These are phyloP conservation scores for Trichoderma atrobrunneum DNA, from an alignment of 2,329 filamentous ascomycete genomes.

Conservation along the genomic window DNA sequence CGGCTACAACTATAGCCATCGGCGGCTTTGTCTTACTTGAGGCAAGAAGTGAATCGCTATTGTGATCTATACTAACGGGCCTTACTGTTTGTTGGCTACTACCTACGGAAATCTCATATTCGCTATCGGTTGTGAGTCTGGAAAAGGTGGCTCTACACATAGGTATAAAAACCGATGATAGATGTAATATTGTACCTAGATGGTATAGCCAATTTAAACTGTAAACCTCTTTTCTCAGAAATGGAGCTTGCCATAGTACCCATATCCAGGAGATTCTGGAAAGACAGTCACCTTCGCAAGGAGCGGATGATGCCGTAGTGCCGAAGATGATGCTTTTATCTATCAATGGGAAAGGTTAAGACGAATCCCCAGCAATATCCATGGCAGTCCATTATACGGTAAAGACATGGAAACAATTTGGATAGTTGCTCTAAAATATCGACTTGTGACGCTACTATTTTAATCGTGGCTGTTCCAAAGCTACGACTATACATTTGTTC, in stretches of 20 bases:
- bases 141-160: not conserved
- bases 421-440: not conserved
- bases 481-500: not conserved
- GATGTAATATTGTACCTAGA: not conserved
- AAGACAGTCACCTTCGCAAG: not conserved
- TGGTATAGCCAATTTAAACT: not conserved
- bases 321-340: not conserved
- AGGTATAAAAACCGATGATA: not conserved
- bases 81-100: not conserved
- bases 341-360: not conserved
- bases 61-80: fast-evolving
- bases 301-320: not conserved
- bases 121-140: not conserved
- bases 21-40: not conserved
- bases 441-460: not conserved
- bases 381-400: not conserved
- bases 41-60: not conserved
- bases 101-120: not conserved
- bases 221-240: not conserved
- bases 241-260: not conserved
- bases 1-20: not conserved
- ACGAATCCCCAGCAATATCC: not conserved
- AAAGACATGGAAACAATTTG: not conserved
- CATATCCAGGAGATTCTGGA: not conserved
- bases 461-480: not conserved